A percentile compares a stretch with the other conserved stretches of the same genome.
Evolutionary conservation across 768 basidiomycete genomes (phyloP).

Genomic region (Bullera alba): DNA sequence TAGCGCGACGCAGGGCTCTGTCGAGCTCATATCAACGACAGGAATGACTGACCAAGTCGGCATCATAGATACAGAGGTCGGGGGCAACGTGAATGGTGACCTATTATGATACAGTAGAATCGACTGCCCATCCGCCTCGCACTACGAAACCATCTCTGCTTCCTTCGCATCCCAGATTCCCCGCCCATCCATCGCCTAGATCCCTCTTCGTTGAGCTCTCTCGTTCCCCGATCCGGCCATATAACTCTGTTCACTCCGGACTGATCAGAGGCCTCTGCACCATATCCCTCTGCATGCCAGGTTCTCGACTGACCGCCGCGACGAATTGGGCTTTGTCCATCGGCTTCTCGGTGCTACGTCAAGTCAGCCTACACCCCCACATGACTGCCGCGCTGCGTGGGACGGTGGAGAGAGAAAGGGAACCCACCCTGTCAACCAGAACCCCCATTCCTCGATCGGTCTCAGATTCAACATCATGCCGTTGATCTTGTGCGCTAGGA

Average conservation of each 20-base stretch:
- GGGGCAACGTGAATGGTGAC: too few species aligned
- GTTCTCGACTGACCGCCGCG: conserved; percentile 8
- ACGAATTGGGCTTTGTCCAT: conserved; percentile 34
- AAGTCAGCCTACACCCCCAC: not conserved
- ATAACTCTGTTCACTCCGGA: not conserved
- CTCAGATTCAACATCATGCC: conserved; percentile 28
- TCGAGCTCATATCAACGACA: too few species aligned
- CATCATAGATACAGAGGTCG: too few species aligned
- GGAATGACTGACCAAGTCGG: too few species aligned
- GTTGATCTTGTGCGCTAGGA: conserved; percentile 28
- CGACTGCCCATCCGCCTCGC: too few species aligned
- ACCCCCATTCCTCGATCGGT: conserved; percentile 37
- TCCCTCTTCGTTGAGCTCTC: too few species aligned
- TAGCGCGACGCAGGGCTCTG: too few species aligned
- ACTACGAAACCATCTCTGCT: too few species aligned
- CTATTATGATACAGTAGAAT: too few species aligned
- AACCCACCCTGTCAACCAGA: conserved; percentile 31
- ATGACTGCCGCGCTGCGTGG: not conserved
- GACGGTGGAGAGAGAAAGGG: not conserved
- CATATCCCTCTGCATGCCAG: conserved; percentile 13
- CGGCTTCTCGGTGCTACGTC: conserved; percentile 26
- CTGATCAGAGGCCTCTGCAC: conserved; percentile 15
- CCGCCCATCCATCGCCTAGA: too few species aligned
- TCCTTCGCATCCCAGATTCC: too few species aligned
- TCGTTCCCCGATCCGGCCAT: not conserved